Evolutionary conservation across 1,139 yeast species (phyloP).

Genomic region (Meyerozyma guilliermondii): DNA sequence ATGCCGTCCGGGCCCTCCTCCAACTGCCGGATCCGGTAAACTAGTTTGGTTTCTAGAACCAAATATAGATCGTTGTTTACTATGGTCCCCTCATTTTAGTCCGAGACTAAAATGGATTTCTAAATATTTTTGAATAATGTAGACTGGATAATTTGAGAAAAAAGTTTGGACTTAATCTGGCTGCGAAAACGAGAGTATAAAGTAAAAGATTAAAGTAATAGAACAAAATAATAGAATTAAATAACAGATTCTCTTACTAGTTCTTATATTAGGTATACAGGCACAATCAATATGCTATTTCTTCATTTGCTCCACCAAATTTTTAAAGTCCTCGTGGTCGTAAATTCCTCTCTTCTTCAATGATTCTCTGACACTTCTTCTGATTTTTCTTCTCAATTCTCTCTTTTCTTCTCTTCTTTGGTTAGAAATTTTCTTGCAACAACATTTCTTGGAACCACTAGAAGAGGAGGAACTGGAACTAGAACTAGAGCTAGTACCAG

Average conservation of each 20-base stretch:
- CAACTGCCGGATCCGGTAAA: neutral
- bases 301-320: neutral
- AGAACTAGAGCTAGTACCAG: slow-evolving; percentile 4
- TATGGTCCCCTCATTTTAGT: slow-evolving; percentile 1
- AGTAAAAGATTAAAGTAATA: too few relatives aligned
- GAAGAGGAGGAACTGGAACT: slow-evolving; percentile 5
- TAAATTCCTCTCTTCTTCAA: slow-evolving; percentile 6
- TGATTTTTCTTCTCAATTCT: slow-evolving; percentile 15
- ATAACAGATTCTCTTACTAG: too few relatives aligned
- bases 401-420: slow-evolving; percentile 14
- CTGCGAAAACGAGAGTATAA: too few relatives aligned
- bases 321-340: neutral
- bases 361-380: slow-evolving; percentile 12
- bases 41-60: neutral
- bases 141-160: too few relatives aligned
- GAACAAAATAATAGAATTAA: too few relatives aligned
- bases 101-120: too few relatives aligned
- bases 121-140: too few relatives aligned
- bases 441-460: slow-evolving; percentile 6
- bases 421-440: slow-evolving; percentile 7
- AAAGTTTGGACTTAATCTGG: too few relatives aligned
- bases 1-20: neutral
- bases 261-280: slow-evolving; percentile 1
- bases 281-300: slow-evolving; percentile 1
- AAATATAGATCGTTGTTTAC: slow-evolving; percentile 1